Evolutionary conservation across 768 basidiomycete genomes (phyloP).

Genomic region (Naganishia onofrii): DNA sequence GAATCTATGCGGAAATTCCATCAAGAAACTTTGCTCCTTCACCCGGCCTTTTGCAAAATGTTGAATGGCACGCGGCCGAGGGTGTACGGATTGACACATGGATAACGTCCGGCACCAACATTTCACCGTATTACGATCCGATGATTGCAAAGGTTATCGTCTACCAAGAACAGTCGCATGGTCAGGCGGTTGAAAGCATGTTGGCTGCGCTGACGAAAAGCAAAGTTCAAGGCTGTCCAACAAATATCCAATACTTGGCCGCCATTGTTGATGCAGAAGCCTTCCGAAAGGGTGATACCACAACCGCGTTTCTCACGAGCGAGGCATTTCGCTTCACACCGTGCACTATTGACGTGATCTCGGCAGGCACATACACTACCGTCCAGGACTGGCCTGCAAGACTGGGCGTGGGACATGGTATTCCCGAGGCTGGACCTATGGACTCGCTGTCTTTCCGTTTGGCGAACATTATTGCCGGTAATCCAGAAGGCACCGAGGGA

Average conservation of each 20-base stretch:
- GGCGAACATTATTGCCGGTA: slow-evolving; percentile 64
- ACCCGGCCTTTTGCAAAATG: slow-evolving; percentile 64
- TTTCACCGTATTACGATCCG: slow-evolving; percentile 55
- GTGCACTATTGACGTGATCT: slow-evolving; percentile 60
- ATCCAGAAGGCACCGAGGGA: slow-evolving; percentile 57
- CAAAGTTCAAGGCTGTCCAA: slow-evolving; percentile 62
- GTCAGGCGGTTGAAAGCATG: slow-evolving; percentile 57
- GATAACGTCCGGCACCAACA: slow-evolving; percentile 55
- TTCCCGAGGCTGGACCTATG: slow-evolving; percentile 67
- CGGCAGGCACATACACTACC: slow-evolving; percentile 60
- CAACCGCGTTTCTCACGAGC: slow-evolving; percentile 40
- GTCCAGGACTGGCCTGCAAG: slow-evolving; percentile 38
- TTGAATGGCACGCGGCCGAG: slow-evolving; percentile 52
- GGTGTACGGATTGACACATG: slow-evolving; percentile 54
- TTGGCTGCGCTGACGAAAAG: slow-evolving; percentile 52
- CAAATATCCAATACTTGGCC: slow-evolving; percentile 60
- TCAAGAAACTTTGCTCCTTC: slow-evolving; percentile 61
- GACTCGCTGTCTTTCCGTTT: slow-evolving; percentile 61
- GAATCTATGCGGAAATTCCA: slow-evolving; percentile 66
- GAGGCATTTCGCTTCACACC: slow-evolving; percentile 25
- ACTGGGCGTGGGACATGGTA: slow-evolving; percentile 57
- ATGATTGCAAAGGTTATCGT: slow-evolving; percentile 64
- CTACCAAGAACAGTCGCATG: slow-evolving; percentile 55
- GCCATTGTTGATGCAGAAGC: slow-evolving; percentile 55
- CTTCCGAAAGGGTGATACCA: slow-evolving; percentile 36